Percentiles rank a stretch among this genome's conserved stretches.
Conservation (phyloP, 257 asterid species). For the Cruciata laevipes region DNA sequence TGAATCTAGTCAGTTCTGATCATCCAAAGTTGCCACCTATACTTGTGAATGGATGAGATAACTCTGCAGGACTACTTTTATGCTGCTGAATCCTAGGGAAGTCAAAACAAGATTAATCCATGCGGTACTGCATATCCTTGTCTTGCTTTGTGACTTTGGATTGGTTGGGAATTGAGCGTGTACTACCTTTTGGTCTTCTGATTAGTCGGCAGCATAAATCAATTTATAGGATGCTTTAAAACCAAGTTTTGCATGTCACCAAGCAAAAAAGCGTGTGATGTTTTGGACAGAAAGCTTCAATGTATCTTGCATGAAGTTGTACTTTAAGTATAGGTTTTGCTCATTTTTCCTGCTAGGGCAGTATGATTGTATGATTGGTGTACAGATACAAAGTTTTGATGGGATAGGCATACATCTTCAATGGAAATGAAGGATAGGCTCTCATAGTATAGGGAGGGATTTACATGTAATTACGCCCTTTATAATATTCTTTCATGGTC, state of each 20-base stretch:
- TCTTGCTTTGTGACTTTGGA: neutral
- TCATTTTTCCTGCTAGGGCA: neutral
- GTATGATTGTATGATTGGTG: conserved; percentile 7
- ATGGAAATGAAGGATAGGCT: neutral
- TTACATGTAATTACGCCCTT: neutral
- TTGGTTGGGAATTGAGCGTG: conserved; percentile 1
- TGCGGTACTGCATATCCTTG: neutral
- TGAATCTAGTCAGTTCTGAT: conserved; percentile 44
- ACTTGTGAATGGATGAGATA: conserved; percentile 23
- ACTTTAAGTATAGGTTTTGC: neutral
- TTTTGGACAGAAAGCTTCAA: neutral
- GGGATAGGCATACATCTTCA: neutral
- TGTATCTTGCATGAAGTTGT: neutral
- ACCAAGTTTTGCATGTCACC: neutral
- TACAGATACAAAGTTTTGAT: conserved; percentile 5
- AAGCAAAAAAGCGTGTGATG: too few species aligned
- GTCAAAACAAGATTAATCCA: neutral
- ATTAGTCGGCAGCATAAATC: neutral
- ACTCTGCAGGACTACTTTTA: neutral
- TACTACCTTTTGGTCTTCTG: neutral
- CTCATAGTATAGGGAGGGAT: neutral
- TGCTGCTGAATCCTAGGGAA: too few species aligned
- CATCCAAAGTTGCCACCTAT: conserved; percentile 55
- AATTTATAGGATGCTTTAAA: neutral
- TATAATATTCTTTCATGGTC: neutral